Base-by-base conservation (phyloP, 345 rosid species). In the Citrus cavaleriei region DNA sequence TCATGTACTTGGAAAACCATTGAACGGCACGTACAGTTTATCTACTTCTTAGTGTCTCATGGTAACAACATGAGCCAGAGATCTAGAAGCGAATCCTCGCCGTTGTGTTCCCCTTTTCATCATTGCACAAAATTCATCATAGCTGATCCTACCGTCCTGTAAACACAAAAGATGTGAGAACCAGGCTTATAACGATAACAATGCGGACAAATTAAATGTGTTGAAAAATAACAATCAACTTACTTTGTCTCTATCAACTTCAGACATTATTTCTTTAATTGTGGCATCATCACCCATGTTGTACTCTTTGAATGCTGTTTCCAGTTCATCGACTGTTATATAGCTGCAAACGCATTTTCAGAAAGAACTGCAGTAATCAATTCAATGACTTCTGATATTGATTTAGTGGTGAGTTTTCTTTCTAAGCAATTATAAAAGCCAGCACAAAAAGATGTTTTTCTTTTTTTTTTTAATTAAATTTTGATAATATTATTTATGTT, bases 131-230 rank as follows among this genome's bases (percentile, higher is more conserved):
- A 95, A 95, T 75, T 93, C 99, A 16, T 91, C 91, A 12, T 90
- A 92, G 88, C 89, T 91, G 87, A 95, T 95, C 79, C 83, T 93
- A 65, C 99, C 99, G 68, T 93, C 99, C 98, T 93, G 86, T 78
- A 72, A 72, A 57, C 25, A 51, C 6, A 51, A 51, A 51, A 51
- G 22, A 51, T 0, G 57, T 51, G 7, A 18, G 22, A 16, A 51
- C 22, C 0, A 5, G 22, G 57, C 57, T 5, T 51, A 5, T 18
- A 51, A 18, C 5, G 1, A 51, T 46, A 3, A 3, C 13, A 46
- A 46, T 25, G 68, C 12, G 18, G 57, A 18, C 22, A 62, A 66
- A 16, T 1, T 7, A 18, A 19, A 14, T 24, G 55, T 13, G 14
- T 59, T 27, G 24, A n/a, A 28, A 28, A 61, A 19, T 57, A 4